Evolutionary conservation across 805 yeast genomes (phyloP).

Genomic region (Candida silvicultrix): DNA sequence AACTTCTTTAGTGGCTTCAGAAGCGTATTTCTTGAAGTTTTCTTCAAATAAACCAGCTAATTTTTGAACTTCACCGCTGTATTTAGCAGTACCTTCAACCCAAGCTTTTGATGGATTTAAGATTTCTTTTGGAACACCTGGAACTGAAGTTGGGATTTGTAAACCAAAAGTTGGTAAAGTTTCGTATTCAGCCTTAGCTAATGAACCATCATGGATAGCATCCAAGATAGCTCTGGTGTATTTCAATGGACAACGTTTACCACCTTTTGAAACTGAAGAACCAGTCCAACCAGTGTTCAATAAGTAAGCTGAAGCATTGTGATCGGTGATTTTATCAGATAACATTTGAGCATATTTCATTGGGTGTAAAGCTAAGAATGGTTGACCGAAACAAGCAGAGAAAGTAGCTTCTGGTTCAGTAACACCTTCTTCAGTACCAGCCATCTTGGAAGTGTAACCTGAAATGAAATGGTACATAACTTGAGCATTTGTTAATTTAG

Average conservation of each 20-base stretch:
- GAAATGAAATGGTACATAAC: slow-evolving; percentile 99
- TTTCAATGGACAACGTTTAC: slow-evolving; percentile 95
- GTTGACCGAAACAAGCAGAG: slow-evolving; percentile 99
- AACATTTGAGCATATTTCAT: slow-evolving; percentile 96
- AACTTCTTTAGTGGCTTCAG: slow-evolving; percentile 80
- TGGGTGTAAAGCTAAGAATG: slow-evolving; percentile 96
- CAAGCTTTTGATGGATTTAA: slow-evolving; percentile 84
- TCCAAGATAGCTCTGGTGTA: slow-evolving; percentile 96
- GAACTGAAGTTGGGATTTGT: slow-evolving; percentile 75
- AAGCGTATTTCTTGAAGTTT: slow-evolving; percentile 80
- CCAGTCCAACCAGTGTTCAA: slow-evolving; percentile 99
- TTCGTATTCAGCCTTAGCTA: slow-evolving; percentile 76
- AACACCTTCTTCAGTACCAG: slow-evolving; percentile 98
- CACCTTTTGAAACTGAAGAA: slow-evolving; percentile 85
- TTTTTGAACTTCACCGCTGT: slow-evolving; percentile 46
- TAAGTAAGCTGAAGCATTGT: slow-evolving; percentile 92
- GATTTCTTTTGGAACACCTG: slow-evolving; percentile 71
- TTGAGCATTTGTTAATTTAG: slow-evolving; percentile 88
- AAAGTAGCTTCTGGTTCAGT: slow-evolving; percentile 98
- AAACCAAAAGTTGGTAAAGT: slow-evolving; percentile 81
- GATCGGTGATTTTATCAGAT: slow-evolving; percentile 83
- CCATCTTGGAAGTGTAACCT: slow-evolving; percentile 99
- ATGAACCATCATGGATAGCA: slow-evolving; percentile 87
- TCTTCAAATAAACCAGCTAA: slow-evolving; percentile 77
- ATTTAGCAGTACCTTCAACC: slow-evolving; percentile 53